These are phyloP conservation scores for Candida gorgasii DNA, from an alignment of 805 yeast genomes.

Conservation along the genomic window DNA sequence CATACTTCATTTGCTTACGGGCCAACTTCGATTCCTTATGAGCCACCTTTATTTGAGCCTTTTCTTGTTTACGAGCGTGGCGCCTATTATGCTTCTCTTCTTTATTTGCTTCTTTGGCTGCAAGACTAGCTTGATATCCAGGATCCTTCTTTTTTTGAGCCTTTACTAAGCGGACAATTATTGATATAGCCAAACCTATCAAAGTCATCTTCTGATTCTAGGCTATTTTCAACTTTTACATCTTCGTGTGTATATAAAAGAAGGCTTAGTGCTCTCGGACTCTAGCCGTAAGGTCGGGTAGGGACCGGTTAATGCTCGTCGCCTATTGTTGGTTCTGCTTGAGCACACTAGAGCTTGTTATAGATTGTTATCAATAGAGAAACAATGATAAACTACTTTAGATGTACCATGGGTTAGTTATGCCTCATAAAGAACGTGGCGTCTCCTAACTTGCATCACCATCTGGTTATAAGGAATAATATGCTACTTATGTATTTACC, in stretches of 20 bases:
- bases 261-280: background rate
- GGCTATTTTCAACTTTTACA: background rate
- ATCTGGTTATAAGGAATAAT: background rate
- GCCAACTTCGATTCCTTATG: slow-evolving; percentile 1
- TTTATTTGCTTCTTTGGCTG: background rate
- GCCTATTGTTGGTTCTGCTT: slow-evolving; percentile 1
- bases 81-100: slow-evolving; percentile 1
- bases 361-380: background rate
- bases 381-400: background rate
- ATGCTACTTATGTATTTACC: slow-evolving; percentile 1
- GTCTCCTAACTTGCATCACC: background rate
- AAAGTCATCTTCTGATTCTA: background rate
- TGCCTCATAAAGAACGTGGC: slow-evolving; percentile 1
- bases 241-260: slow-evolving; percentile 1
- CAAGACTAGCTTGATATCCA: slow-evolving; percentile 1
- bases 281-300: background rate
- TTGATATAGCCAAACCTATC: slow-evolving; percentile 1
- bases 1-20: background rate
- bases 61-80: slow-evolving; percentile 1
- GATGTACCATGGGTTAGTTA: background rate
- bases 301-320: slow-evolving; percentile 1
- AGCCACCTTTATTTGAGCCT: slow-evolving; percentile 1
- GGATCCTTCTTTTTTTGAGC: slow-evolving; percentile 1
- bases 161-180: background rate
- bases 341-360: slow-evolving; percentile 1